Evolutionary conservation across 768 basidiomycete genomes (phyloP).

Genomic region (Cystofilobasidium ferigula): DNA sequence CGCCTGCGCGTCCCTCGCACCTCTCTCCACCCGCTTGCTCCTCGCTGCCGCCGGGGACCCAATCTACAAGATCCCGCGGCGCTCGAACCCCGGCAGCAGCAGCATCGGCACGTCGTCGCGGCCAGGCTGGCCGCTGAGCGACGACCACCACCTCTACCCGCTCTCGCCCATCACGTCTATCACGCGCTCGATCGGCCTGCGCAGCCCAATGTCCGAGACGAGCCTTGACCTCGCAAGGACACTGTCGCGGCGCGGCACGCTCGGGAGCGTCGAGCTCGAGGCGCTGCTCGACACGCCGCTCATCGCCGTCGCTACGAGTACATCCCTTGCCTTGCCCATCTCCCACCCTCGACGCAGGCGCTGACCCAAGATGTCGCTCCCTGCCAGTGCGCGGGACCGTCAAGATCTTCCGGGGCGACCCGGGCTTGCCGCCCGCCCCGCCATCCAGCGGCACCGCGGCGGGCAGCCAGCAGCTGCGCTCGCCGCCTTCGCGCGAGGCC

Average conservation of each 20-base stretch:
- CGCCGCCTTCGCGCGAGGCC: neutral
- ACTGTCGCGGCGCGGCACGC: constrained; percentile 3
- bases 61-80: constrained; percentile 8
- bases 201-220: neutral
- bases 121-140: neutral
- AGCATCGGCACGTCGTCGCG: neutral
- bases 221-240: neutral
- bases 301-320: constrained; percentile 17
- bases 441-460: neutral
- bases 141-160: too few species aligned
- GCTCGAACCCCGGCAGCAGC: neutral
- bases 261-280: neutral
- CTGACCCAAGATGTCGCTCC: neutral
- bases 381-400: constrained; percentile 9
- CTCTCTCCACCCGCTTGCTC: constrained; percentile 22
- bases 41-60: constrained; percentile 29
- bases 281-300: constrained; percentile 7
- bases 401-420: constrained; percentile 18
- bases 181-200: neutral
- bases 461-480: neutral
- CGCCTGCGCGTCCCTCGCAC: constrained; percentile 30
- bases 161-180: constrained; percentile 6
- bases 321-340: neutral
- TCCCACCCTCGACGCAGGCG: neutral
- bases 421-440: neutral